Conservation (phyloP, 2,329 filamentous ascomycete species). For the Colletotrichum eremochloae region DNA sequence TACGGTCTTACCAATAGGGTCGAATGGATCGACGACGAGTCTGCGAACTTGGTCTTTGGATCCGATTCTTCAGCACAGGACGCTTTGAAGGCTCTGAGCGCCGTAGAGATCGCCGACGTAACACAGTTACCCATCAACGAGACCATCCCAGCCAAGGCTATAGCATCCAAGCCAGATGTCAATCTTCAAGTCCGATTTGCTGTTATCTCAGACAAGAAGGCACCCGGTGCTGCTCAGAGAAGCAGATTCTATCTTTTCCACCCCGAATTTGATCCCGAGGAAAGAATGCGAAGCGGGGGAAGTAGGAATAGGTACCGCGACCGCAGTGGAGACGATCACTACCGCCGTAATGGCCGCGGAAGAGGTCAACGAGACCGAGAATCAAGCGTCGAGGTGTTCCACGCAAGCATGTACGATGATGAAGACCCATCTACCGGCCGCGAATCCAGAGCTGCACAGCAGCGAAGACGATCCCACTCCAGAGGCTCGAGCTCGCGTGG, state of each 20-base stretch:
- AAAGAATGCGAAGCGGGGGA: constrained; percentile 72
- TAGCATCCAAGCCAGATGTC: constrained; percentile 76
- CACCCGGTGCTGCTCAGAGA: constrained; percentile 79
- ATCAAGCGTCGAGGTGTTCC: constrained; percentile 69
- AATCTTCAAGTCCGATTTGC: constrained; percentile 81
- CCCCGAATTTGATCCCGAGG: constrained; percentile 87
- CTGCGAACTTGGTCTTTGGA: constrained; percentile 86
- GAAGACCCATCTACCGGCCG: constrained; percentile 52
- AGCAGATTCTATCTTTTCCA: constrained; percentile 95
- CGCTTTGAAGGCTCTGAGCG: constrained; percentile 67
- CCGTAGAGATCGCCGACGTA: constrained; percentile 65
- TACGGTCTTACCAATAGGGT: constrained; percentile 73
- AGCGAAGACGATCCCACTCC: constrained; percentile 46
- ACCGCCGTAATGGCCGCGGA: constrained; percentile 55
- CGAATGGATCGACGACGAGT: constrained; percentile 96
- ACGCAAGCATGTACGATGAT: constrained; percentile 85
- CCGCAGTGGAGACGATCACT: constrained; percentile 57
- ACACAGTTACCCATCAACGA: constrained; percentile 72
- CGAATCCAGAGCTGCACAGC: constrained; percentile 52
- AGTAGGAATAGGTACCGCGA: constrained; percentile 74
- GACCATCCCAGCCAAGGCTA: constrained; percentile 76
- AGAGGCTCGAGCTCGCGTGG: constrained; percentile 44
- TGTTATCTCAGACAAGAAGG: constrained; percentile 82
- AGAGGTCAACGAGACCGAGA: constrained; percentile 59
- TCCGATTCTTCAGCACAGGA: constrained; percentile 65